A percentile compares a stretch with the other conserved stretches of the same genome.
phyloP scores from a whole-genome alignment of 73 alveolate species.

The Paramecium caudatum region DNA sequence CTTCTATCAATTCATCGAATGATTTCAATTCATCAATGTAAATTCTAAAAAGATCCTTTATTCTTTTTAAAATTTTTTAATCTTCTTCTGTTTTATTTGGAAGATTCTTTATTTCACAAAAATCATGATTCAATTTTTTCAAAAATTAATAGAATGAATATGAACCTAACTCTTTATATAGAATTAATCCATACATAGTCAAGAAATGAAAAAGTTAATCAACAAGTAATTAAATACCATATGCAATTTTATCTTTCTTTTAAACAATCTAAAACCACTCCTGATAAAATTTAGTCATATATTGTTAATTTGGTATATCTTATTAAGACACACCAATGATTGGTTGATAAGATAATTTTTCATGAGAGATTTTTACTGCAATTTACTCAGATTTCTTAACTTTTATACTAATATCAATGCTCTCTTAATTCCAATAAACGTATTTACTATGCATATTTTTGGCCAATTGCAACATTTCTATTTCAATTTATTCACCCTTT shows the following conservation, averaged over 20 bases:
- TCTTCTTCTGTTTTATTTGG: background rate
- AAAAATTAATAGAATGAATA: conserved; percentile 38
- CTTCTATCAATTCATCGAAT: background rate
- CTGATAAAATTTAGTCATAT: background rate
- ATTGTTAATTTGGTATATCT: background rate
- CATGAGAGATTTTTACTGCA: too few relatives aligned
- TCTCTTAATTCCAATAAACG: background rate
- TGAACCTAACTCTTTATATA: conserved; percentile 26
- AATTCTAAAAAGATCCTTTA: background rate
- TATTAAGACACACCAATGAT: background rate
- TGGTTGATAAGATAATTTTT: too few relatives aligned
- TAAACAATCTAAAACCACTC: background rate
- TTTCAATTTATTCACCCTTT: conserved; percentile 7
- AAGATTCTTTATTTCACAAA: background rate
- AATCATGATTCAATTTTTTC: background rate
- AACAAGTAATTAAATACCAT: conserved; percentile 13
- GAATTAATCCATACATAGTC: background rate
- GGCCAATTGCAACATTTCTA: conserved; percentile 28
- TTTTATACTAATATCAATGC: background rate
- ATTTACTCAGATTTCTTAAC: background rate
- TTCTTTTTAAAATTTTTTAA: background rate
- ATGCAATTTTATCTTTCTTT: conserved; percentile 24
- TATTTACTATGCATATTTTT: background rate
- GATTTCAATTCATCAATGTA: background rate
- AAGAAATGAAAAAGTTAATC: background rate